Evolutionary conservation across 805 yeast species (phyloP).

Genomic region (Kluyveromyces starmeri): DNA sequence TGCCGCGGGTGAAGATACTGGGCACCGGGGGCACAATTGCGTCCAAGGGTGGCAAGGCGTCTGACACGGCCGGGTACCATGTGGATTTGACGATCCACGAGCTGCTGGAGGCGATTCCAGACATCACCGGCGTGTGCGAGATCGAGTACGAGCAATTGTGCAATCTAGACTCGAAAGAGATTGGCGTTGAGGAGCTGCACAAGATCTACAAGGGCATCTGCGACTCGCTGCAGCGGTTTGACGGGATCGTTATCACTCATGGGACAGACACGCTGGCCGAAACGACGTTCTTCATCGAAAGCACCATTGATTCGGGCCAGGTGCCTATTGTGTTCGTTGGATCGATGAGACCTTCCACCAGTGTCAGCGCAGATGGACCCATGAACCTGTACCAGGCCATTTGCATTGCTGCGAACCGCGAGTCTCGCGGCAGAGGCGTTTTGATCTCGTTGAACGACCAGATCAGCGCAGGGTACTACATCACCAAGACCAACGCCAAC

Average conservation of each 20-base stretch:
- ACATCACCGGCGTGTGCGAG: constrained; percentile 43
- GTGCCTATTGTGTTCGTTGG: constrained; percentile 63
- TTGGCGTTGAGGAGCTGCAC: constrained; percentile 38
- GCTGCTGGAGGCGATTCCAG: constrained; percentile 46
- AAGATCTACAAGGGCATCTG: constrained; percentile 39
- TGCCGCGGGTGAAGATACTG: constrained; percentile 37
- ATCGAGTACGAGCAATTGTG: constrained; percentile 55
- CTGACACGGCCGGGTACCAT: constrained; percentile 46
- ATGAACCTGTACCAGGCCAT: constrained; percentile 66
- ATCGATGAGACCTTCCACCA: constrained; percentile 66
- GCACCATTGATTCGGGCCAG: constrained; percentile 35
- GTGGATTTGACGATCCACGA: constrained; percentile 46
- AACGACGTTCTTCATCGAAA: constrained; percentile 54
- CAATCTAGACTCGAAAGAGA: constrained; percentile 53
- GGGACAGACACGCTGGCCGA: constrained; percentile 68
- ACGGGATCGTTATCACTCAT: constrained; percentile 59
- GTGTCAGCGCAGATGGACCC: constrained; percentile 64
- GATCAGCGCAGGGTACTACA: constrained; percentile 60
- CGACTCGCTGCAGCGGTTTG: constrained; percentile 36
- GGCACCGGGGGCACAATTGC: constrained; percentile 59
- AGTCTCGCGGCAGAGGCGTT: constrained; percentile 49
- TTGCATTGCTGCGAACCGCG: constrained; percentile 46
- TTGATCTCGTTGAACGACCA: constrained; percentile 59
- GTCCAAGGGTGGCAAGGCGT: constrained; percentile 38
- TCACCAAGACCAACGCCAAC: constrained; percentile 63